phyloP scores from a whole-genome alignment of 2,329 filamentous ascomycete species.

The Penicillium sp. region DNA sequence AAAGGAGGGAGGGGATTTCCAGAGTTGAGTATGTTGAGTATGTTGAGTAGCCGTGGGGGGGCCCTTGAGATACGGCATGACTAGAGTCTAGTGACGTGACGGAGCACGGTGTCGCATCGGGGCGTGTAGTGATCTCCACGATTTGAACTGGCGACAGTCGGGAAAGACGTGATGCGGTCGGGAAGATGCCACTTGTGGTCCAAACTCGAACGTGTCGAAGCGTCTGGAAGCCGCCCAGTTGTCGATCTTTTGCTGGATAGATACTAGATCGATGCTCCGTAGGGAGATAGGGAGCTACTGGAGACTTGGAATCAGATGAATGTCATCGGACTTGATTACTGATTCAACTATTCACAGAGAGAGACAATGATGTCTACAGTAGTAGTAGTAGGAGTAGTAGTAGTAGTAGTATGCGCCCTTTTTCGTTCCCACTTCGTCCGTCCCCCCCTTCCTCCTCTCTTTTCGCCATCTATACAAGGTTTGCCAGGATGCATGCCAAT shows the following conservation, averaged over 20 bases:
- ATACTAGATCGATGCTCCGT: neutral
- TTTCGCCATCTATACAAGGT: conserved; percentile 9
- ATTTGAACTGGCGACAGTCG: neutral
- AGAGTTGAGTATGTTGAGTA: neutral
- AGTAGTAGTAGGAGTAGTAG: neutral
- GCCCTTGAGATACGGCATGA: no score
- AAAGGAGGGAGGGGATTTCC: neutral
- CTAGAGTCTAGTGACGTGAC: no score
- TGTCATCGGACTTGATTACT: no score
- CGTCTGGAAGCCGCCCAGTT: neutral
- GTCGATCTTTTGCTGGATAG: neutral
- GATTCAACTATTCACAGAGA: no score
- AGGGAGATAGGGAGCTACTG: no score
- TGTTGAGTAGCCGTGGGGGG: no score
- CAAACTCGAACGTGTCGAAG: neutral
- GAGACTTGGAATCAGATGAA: neutral
- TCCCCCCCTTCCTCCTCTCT: neutral
- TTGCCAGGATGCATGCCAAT: conserved; percentile 5
- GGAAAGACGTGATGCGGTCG: neutral
- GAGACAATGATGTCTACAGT: no score
- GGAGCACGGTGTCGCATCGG: no score
- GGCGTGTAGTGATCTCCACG: neutral
- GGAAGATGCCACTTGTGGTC: conserved; percentile 1
- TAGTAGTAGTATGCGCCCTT: conserved; percentile 1
- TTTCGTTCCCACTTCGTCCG: no score